phyloP scores from a whole-genome alignment of 169 alveolate species.

The Cryptosporidium felis region DNA sequence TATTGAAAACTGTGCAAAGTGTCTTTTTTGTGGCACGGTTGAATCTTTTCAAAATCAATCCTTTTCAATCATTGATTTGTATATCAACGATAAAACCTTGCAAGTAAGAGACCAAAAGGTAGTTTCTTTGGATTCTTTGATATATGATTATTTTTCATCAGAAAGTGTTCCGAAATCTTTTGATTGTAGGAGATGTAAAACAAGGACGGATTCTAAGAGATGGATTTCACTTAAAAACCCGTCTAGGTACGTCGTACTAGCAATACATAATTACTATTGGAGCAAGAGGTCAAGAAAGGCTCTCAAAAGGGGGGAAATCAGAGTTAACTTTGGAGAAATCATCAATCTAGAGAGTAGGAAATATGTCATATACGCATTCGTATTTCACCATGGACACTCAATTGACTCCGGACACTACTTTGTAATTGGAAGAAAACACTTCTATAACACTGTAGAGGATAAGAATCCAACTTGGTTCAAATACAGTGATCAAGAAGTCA shows the following conservation, averaged over 20 bases:
- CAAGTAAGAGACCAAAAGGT: background rate
- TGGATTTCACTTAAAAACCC: slow-evolving; percentile 31
- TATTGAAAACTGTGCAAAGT: background rate
- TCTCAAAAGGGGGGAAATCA: background rate
- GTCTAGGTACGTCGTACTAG: slow-evolving; percentile 6
- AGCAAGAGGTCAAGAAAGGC: background rate
- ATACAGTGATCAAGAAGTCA: slow-evolving; percentile 1
- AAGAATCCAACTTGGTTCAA: slow-evolving; percentile 30
- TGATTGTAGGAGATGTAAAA: background rate
- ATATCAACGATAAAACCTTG: background rate
- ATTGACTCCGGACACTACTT: slow-evolving; percentile 51
- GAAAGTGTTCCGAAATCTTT: background rate
- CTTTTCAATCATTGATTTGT: slow-evolving; percentile 31
- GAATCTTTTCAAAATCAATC: background rate
- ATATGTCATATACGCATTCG: slow-evolving; percentile 18
- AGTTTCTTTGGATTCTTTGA: background rate
- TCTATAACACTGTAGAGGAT: background rate
- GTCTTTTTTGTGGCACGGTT: background rate
- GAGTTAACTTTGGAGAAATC: background rate
- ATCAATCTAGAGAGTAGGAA: background rate
- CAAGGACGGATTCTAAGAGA: background rate
- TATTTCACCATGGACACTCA: slow-evolving; percentile 48
- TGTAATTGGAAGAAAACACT: slow-evolving; percentile 26
- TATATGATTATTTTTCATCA: slow-evolving; percentile 6
- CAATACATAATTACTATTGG: slow-evolving; percentile 37